Evolutionary conservation across 805 yeast species (phyloP).

Genomic region (Pichia kluyveri): DNA sequence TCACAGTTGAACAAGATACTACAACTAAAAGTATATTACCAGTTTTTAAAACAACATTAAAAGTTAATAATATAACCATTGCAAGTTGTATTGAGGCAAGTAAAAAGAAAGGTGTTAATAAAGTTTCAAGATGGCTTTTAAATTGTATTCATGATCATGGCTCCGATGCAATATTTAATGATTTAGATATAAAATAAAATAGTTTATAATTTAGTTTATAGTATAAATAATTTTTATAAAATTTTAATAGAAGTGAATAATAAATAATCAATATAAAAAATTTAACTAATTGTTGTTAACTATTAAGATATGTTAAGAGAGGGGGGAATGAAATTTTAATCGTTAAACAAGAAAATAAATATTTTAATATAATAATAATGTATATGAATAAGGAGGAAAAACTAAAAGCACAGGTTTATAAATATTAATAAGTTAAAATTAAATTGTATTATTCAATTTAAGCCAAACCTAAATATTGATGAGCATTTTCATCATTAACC

Average conservation of each 20-base stretch:
- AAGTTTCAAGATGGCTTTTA: conserved; percentile 30
- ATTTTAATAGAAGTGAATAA: conserved; percentile 10
- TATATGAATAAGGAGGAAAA: neutral
- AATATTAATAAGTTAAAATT: neutral
- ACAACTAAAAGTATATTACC: conserved; percentile 7
- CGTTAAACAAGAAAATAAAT: neutral
- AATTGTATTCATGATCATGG: conserved; percentile 4
- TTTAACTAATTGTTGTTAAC: neutral
- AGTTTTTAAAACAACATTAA: conserved; percentile 19
- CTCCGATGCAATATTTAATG: conserved; percentile 2
- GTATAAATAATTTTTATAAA: neutral
- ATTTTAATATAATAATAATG: neutral
- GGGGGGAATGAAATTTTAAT: neutral
- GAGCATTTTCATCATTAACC: conserved; percentile 37
- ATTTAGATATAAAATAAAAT: neutral
- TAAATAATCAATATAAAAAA: neutral
- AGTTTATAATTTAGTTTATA: too few relatives aligned
- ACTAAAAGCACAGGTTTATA: neutral
- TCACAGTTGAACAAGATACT: conserved; percentile 11
- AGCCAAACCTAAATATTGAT: conserved; percentile 25
- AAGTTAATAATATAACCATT: conserved; percentile 25
- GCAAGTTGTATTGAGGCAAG: conserved; percentile 27
- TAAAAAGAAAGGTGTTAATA: conserved; percentile 31
- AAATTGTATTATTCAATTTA: conserved; percentile 7
- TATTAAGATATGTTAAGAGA: neutral